Percentiles rank a stretch among this genome's conserved stretches.
Conservation (phyloP, 2,329 filamentous ascomycete species). For the Pseudogymnoascus pannorum region DNA sequence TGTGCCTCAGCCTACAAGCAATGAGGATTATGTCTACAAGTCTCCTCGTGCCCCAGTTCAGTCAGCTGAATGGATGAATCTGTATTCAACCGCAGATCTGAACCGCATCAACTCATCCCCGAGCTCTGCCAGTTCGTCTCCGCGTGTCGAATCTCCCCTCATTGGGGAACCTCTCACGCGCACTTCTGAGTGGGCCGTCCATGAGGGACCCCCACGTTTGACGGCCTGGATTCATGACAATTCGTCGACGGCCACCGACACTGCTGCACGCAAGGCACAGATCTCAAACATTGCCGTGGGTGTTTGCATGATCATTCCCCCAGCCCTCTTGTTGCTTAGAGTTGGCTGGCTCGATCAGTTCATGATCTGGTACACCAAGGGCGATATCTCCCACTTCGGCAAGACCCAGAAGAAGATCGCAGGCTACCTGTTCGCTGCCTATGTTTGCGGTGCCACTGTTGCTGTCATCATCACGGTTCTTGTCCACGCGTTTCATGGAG, state of each 20-base stretch:
- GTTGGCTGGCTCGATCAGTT: constrained; percentile 22
- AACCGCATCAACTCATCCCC: constrained; percentile 11
- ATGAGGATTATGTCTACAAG: constrained; percentile 22
- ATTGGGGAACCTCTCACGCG: neutral
- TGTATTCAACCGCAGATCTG: constrained; percentile 23
- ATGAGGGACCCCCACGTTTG: constrained; percentile 17
- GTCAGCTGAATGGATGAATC: constrained; percentile 19
- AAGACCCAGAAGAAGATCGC: constrained; percentile 19
- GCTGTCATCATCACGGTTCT: neutral
- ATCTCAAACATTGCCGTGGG: constrained; percentile 21
- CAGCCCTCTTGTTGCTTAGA: constrained; percentile 22
- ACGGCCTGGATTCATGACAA: constrained; percentile 15
- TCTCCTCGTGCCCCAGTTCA: constrained; percentile 25
- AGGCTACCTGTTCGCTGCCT: neutral
- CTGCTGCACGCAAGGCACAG: constrained; percentile 14
- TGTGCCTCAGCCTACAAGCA: neutral
- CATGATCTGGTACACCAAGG: constrained; percentile 22
- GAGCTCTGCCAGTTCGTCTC: neutral
- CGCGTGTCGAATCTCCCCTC: neutral
- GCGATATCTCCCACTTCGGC: constrained; percentile 20
- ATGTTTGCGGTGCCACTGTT: neutral
- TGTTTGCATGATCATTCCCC: constrained; percentile 24
- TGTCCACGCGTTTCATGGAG: neutral
- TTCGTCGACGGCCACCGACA: constrained; percentile 12
- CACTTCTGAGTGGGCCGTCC: neutral